These are phyloP conservation scores for Cruciata laevipes DNA, from an alignment of 257 asterid species.

Conservation along the genomic window DNA sequence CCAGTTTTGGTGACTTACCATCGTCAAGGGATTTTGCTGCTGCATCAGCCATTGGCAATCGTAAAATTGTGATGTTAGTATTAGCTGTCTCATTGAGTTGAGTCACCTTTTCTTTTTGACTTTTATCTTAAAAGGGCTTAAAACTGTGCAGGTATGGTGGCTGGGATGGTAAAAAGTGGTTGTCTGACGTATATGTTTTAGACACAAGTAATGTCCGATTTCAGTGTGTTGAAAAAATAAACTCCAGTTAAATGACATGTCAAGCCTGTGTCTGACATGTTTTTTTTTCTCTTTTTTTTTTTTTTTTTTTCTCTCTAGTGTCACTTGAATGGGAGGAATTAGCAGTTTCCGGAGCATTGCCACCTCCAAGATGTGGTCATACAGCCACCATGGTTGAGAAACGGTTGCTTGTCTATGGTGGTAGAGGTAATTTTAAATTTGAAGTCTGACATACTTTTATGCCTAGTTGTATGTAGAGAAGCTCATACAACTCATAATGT, in stretches of 20 bases:
- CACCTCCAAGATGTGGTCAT: conserved; percentile 99
- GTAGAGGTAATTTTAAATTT: conserved; percentile 57
- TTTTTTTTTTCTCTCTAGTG: conserved; percentile 42
- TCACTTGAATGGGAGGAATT: conserved; percentile 95
- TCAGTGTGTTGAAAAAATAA: background rate
- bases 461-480: background rate
- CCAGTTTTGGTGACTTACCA: conserved; percentile 97
- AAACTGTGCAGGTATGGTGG: conserved; percentile 83
- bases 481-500: background rate
- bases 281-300: conserved; percentile 13
- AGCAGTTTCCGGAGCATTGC: conserved; percentile 73
- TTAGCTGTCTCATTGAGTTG: conserved; percentile 11
- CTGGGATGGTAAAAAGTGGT: conserved; percentile 99
- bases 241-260: background rate
- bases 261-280: conserved; percentile 11
- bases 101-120: conserved; percentile 14
- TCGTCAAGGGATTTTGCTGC: conserved; percentile 95
- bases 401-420: conserved; percentile 92
- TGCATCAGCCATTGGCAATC: conserved; percentile 84
- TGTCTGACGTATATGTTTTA: conserved; percentile 79
- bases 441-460: background rate
- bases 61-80: conserved; percentile 84
- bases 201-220: conserved; percentile 63
- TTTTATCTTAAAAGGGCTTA: conserved; percentile 18
- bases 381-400: conserved; percentile 94